Base-by-base conservation (phyloP, 2,329 filamentous ascomycete genomes). In the Colletotrichum sansevieriae region DNA sequence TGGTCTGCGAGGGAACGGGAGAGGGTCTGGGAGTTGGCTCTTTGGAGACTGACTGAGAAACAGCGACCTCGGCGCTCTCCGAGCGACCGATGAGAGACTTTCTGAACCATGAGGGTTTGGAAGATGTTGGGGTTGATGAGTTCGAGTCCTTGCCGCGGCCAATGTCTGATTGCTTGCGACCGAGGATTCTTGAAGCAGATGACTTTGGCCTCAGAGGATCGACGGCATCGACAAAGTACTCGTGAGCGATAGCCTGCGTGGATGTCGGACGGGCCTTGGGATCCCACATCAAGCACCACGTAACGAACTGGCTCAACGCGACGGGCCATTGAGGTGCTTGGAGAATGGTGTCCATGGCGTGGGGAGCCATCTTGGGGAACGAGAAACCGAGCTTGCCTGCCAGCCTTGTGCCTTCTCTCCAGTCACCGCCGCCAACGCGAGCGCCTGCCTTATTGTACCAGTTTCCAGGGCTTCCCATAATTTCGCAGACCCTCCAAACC, bases 281-380 rank as follows among this genome's bases (percentile, higher is more conserved):
- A 79, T 99, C 96, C 96, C 96, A 99, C 92, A 98, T 96, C 73
- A 99, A 82, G 80, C 96, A 99, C 94, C 94, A 98, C 15, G 96
- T 99, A 68, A 99, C 96, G 76, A 99, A 98, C 68, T 97, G 90
- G 75, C 91, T 92, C 63, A 99, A 86, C 20, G 94, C 91, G 1
- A 91, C 83, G 6, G 96, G 96, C 96, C 96, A 99, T 76, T 97
- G 93, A 15, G 96, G 94, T 29, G 92, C 79, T 76, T 94, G 94
- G 8, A 99, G 85, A 72, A 98, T 96, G 5, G 94, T 97, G 74
- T 98, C 95, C 88, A 99, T 94, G 18, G 95, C 89, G 79, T 98
- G 96, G 58, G 96, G 96, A 22, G 96, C 95, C 96, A 99, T 98
- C 89, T 96, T 98, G 69, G 96, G 96, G 82, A 99, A 99, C 0